Evolutionary conservation across 495 filamentous ascomycete genomes (phyloP), one percentile per base, ranked within the genome.

Genomic region (Annulohypoxylon nitens): DNA sequence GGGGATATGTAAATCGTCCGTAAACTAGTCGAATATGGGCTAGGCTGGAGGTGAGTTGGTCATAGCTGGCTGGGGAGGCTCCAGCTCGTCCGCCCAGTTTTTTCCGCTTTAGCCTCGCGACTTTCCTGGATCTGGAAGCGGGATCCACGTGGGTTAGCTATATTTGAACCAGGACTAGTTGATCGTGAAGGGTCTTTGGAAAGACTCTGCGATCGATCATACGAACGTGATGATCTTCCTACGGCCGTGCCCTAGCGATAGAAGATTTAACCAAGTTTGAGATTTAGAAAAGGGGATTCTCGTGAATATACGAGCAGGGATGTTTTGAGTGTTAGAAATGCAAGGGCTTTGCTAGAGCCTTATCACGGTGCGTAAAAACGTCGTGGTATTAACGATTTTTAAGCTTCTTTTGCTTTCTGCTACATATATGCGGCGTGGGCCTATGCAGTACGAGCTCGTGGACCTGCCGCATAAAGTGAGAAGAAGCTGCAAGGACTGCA

Each of bases 121-220:
- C 66, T 59, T 70, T 63, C 39, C 67, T 63, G 16, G 10, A 63
- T 70, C 62, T 20, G 62, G 67, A 64, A 25, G 53, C n/a, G 50
- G 23, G 67, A 75, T 54, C 72, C 67, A 75, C 72, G 67, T 51
- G 63, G 63, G 25, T 60, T 60, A 30, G 51, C 62, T 66, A 33
- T 54, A 39, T 26, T 30, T 18, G 58, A 50, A 48, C 58, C 50
- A 50, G 54, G 66, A 47, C 62, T 74, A 67, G 63, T 57, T 8
- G 58, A 60, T 62, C 72, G 43, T 47, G 34, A 47, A 47, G 18
- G 41, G 58, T 51, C 62, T 54, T 67, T 54, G 72, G 72, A 75
- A 75, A 45, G 62, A 75, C 72, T 75, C 67, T 75, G 72, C 72
- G 72, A 75, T 75, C 72, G 60, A 45, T 50, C 26, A 23, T 61